Evolutionary conservation across 2,329 filamentous ascomycete species (phyloP), one percentile per base, ranked within the genome.

Genomic region (Fusarium praegraminearum): DNA sequence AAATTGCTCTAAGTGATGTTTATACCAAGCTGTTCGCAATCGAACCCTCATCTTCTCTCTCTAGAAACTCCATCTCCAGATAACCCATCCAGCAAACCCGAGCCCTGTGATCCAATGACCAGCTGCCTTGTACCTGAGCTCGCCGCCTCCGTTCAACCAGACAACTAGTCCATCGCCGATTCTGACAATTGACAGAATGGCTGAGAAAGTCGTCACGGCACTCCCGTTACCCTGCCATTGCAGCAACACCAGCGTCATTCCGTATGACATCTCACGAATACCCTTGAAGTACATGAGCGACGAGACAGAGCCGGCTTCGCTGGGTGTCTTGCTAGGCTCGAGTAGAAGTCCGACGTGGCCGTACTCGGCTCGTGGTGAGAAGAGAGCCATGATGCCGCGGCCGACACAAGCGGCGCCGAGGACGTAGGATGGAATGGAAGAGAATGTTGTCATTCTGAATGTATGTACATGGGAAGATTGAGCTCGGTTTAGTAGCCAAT

Each of bases 221-320:
- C 36, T 49, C 22, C 74, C 70, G 33, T 77, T 75, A 26, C 69
- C 75, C 44, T 78, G 77, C 18, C 60, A 61, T 51, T 79, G 76
- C 18, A 80, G 56, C 16, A 62, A 70, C 26, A 78, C 50, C 49
- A 80, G 46, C 0, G 72, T 56, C 3, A 76, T n/a, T 18, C 79
- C 78, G 50, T 76, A 80, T 3, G 69, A 73, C 5, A 79, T 44
- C 58, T 80, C 79, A 4, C 79, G 76, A 11, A 78, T 69, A 9
- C 77, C 78, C 54, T 80, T 79, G 60, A 79, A 74, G 50, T 78
- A 78, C 63, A 80, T 76, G 20, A 80, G 76, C 3, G 79, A 75
- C 24, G 78, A 80, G 10, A 63, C 33, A 11, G 35, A n/a, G 5
- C 65, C 50, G 0, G 8, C 13, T 2, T 15, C 16, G 6, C 15